Base-by-base conservation (phyloP, 2,329 filamentous ascomycete species). In the Aspergillus neotritici region DNA sequence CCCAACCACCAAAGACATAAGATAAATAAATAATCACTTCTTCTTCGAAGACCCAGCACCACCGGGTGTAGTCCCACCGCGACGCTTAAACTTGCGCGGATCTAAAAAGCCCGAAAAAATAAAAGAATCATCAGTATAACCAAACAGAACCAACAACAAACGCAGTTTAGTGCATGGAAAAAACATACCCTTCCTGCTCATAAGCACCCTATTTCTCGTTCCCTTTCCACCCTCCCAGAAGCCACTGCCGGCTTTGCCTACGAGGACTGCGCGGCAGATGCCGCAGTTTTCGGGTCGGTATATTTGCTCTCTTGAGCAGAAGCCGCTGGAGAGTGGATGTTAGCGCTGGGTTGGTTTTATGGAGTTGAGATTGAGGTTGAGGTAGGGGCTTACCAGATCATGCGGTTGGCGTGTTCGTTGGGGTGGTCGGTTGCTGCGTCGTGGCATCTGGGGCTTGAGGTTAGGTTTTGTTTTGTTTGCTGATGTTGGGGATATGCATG, bases 201-300 rank as follows among this genome's bases (percentile, higher is more conserved):
- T 90, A 56, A 75, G 68, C 28, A 67, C 69, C 63, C 74, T 78
- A 60, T 89, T 84, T 48, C 86, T 72, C n/a, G 86, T 90, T 1
- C 86, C 86, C 62, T 85, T 87, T 1, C 87, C 87, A 9, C 87
- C 87, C 69, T 94, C 87, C 87, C 87, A 94, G 66, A 89, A 94
- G 0, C 87, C 87, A 34, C 71, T 71, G 6, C 71, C 71, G 3
- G 79, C 78, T 58, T 80, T 83, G 51, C 85, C 82, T 40, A 89
- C 75, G 10, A 93, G 76, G 38, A 75, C 78, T 29, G 82, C 72
- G 37, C 83, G 84, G 59, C 87, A 94, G 57, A 87, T 80, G 1
- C 72, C 75, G 63, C 87, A 94, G 48, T 83, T 82, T 58, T 90
- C 85, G 1, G 84, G 81, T 15, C 81, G 73, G 65, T 87, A 94